These are phyloP conservation scores for Aspergillus chevalieri DNA, from an alignment of 2,329 filamentous ascomycete species.

Conservation along the genomic window DNA sequence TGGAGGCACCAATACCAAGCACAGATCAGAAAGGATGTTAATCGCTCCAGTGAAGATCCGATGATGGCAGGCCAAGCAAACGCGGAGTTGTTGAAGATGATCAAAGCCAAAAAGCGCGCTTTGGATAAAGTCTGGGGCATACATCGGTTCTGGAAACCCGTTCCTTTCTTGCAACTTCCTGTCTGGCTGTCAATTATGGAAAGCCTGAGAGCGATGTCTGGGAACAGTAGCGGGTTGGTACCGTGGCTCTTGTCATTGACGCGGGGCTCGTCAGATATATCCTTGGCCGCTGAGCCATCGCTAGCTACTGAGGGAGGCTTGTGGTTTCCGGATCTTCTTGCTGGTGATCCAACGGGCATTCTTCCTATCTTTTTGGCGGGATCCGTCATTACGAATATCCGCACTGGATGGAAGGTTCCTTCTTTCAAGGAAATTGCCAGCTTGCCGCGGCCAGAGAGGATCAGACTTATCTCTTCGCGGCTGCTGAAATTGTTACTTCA, in stretches of 20 bases:
- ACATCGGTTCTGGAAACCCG: constrained; percentile 25
- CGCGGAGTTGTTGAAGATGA: constrained; percentile 15
- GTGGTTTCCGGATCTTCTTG: constrained; percentile 55
- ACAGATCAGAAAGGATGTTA: not conserved
- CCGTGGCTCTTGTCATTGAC: constrained; percentile 25
- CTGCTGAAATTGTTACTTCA: constrained; percentile 28
- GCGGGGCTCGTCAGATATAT: constrained; percentile 14
- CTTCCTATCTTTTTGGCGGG: constrained; percentile 46
- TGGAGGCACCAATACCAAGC: constrained; percentile 25
- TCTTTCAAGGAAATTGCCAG: constrained; percentile 17
- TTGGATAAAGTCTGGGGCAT: constrained; percentile 33
- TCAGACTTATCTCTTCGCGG: constrained; percentile 15
- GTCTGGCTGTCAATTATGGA: constrained; percentile 45
- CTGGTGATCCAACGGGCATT: constrained; percentile 46
- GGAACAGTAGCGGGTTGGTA: constrained; percentile 35
- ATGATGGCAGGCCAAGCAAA: constrained; percentile 1
- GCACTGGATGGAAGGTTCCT: constrained; percentile 22
- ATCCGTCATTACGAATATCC: constrained; percentile 46
- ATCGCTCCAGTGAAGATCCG: constrained; percentile 1
- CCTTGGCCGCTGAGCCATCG: constrained; percentile 39
- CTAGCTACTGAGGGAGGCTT: constrained; percentile 53
- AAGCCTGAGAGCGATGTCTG: constrained; percentile 43
- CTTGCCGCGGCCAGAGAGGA: constrained; percentile 22
- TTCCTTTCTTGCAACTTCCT: constrained; percentile 38
- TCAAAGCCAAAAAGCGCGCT: constrained; percentile 17